Evolutionary conservation across 768 basidiomycete genomes (phyloP), one percentile per base, ranked within the genome.

Genomic region (Cyclocybe cylindracea): DNA sequence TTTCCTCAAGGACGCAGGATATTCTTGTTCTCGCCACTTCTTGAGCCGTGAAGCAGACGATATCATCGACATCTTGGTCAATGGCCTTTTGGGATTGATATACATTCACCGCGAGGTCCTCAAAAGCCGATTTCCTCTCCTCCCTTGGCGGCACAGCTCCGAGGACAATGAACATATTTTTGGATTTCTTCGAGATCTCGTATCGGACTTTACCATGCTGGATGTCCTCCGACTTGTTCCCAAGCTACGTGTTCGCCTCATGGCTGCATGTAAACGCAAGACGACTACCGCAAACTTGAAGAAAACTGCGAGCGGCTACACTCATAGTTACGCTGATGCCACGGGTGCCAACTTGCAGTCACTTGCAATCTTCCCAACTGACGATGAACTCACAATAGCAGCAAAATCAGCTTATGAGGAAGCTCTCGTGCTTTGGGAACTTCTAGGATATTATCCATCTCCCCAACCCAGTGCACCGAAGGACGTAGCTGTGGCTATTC

Each of bases 111-210:
- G 74, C 11, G 70, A 74, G 2, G 24, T 24, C 54, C 2, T 65
- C 31, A 6, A 41, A 7, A 41, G 36, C 2, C n/a, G 33, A 14
- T 50, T 47, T n/a, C 72, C 73, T 10, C 63, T 76, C n/a, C 60
- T 71, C n/a, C 70, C 70, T 0, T 74, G 72, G 71, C 50, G 68
- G 1, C 66, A 69, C 46, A 67, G 62, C 0, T 73, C 55, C 2
- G 72, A 75, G 49, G 40, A 60, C 1, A 62, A 60, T 44, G 72
- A 75, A 49, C 73, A 76, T 51, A 19, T 63, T 8, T 75, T 72
- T 50, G 74, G 70, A 0, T 39, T 53, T 5, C 31, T 51, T 2
- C 66, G 73, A 0, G 35, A 64, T 14, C 56, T 73, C 4, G 41
- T 71, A 37, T 57, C 57, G 10, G 73, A 75, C 50, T 76, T 75